A percentile compares a stretch with the other conserved stretches of the same genome.
Evolutionary conservation across 768 basidiomycete genomes (phyloP).

Genomic region (Tylopilus plumbeoviolaceoides): DNA sequence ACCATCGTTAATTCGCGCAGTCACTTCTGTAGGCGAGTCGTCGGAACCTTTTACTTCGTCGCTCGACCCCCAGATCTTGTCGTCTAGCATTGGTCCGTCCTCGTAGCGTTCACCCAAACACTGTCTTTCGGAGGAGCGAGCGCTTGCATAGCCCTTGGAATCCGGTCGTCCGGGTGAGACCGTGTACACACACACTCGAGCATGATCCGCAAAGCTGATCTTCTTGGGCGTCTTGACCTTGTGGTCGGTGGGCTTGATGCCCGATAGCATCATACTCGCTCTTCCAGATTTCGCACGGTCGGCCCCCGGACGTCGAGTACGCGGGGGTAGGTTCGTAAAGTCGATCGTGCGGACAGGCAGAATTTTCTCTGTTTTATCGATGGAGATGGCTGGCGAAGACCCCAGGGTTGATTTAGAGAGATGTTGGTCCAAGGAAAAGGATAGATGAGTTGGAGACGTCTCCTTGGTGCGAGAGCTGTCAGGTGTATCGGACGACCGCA

Average conservation of each 20-base stretch:
- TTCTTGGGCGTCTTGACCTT: slow-evolving; percentile 24
- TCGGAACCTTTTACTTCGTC: not conserved
- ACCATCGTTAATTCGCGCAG: not conserved
- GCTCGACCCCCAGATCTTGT: not conserved
- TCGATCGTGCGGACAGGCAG: slow-evolving; percentile 23
- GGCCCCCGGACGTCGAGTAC: slow-evolving; percentile 4
- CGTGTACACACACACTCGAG: slow-evolving; percentile 18
- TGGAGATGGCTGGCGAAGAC: not conserved
- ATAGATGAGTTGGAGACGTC: not conserved
- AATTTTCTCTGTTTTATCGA: not conserved
- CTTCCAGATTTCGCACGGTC: not conserved
- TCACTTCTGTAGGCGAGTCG: not conserved
- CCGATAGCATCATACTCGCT: not conserved
- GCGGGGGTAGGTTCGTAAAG: slow-evolving; percentile 22
- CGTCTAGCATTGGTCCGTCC: not conserved
- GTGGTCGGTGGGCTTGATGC: slow-evolving; percentile 4
- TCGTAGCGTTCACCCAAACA: not conserved
- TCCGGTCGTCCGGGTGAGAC: slow-evolving; percentile 11
- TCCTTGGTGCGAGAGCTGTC: not conserved
- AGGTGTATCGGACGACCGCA: slow-evolving; percentile 7
- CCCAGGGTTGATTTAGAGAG: not conserved
- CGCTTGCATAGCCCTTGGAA: not conserved
- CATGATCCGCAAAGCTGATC: slow-evolving; percentile 24
- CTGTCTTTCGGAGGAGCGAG: not conserved
- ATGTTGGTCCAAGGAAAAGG: not conserved